Conservation (phyloP, 176 grass and related monocot genomes). For the Olyra latifolia region DNA sequence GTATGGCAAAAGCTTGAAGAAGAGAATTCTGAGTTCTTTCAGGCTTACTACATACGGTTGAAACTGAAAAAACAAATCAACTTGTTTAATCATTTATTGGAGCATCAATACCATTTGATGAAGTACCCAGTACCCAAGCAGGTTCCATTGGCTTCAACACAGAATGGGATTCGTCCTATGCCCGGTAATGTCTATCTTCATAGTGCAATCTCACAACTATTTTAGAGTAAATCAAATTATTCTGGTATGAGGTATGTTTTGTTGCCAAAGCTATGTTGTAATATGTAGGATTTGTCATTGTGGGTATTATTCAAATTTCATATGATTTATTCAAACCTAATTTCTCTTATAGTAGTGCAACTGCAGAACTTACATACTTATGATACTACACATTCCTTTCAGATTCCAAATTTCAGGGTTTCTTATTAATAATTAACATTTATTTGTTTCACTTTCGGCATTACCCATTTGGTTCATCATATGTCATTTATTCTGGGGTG, state of each 20-base stretch:
- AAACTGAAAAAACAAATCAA: conserved; percentile 79
- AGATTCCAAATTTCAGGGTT: not conserved
- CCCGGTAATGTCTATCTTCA: conserved; percentile 57
- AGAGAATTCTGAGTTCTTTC: conserved; percentile 82
- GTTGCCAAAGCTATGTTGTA: not conserved
- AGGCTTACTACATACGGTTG: conserved; percentile 78
- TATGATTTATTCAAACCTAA: not conserved
- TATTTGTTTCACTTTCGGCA: not conserved
- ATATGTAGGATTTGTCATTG: not conserved
- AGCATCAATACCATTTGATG: conserved; percentile 76
- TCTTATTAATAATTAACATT: not conserved
- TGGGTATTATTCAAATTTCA: not conserved
- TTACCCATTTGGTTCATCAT: not conserved
- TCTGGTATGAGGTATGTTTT: not conserved
- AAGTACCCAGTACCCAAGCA: conserved; percentile 64
- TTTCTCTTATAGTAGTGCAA: not conserved
- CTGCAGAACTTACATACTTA: not conserved
- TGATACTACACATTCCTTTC: too few relatives aligned
- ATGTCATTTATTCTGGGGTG: not conserved
- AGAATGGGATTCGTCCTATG: conserved; percentile 67
- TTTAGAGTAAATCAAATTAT: not conserved
- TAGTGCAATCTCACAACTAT: not conserved
- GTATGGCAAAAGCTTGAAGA: conserved; percentile 96
- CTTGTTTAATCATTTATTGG: conserved; percentile 81
- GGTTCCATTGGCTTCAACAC: conserved; percentile 50